These are phyloP conservation scores for Plectosphaerella cucumerina DNA, from an alignment of 2,329 filamentous ascomycete species.

Conservation along the genomic window DNA sequence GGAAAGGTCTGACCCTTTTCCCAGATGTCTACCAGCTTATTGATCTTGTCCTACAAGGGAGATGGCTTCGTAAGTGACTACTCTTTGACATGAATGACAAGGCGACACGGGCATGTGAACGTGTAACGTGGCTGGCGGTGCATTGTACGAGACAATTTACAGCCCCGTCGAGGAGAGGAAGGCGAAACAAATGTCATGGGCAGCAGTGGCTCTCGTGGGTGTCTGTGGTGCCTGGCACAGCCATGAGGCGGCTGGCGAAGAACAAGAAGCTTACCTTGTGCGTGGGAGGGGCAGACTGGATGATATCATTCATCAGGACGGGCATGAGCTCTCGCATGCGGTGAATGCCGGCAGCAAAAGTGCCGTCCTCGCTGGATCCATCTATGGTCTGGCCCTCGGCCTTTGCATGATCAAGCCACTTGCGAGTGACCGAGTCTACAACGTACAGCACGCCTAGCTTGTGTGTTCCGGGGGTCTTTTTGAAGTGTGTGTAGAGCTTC, in stretches of 20 bases:
- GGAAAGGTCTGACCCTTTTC: conserved; percentile 94
- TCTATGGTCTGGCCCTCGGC: conserved; percentile 77
- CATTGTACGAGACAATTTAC: too few species aligned
- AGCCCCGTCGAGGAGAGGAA: too few species aligned
- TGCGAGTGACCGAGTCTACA: conserved; percentile 98
- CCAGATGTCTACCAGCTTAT: conserved; percentile 96
- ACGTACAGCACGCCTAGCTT: conserved; percentile 99
- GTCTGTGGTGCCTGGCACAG: too few species aligned
- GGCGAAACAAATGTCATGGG: too few species aligned
- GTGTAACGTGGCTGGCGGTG: too few species aligned
- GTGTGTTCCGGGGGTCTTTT: conserved; percentile 89
- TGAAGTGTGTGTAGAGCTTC: conserved; percentile 96
- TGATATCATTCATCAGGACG: conserved; percentile 91
- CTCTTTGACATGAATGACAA: conserved; percentile 14
- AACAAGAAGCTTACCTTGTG: conserved; percentile 78
- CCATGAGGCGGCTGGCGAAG: too few species aligned
- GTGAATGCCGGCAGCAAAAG: conserved; percentile 90
- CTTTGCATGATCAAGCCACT: conserved; percentile 96
- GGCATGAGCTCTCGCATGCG: conserved; percentile 94
- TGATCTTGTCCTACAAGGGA: conserved; percentile 84
- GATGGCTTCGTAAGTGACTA: conserved; percentile 33
- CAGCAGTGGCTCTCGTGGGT: too few species aligned
- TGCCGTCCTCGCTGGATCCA: conserved; percentile 80
- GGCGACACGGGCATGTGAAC: neutral
- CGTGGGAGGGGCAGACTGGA: conserved; percentile 80